A percentile compares a stretch with the other conserved stretches of the same genome.
Evolutionary conservation across 306 rosid species (phyloP).

Genomic region (Trifolium pratense): DNA sequence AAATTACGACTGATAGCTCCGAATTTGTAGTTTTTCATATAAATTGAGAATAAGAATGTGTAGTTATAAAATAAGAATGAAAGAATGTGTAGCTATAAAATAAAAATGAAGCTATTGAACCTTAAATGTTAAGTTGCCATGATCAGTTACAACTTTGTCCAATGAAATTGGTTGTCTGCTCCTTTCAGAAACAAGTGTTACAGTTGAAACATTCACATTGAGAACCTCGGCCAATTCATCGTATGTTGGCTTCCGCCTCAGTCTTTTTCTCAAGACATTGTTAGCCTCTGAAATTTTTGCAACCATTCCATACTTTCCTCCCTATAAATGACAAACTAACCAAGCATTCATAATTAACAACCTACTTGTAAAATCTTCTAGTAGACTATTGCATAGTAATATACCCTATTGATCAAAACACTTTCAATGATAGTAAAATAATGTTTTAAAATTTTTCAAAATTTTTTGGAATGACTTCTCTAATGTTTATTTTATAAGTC

Average conservation of each 20-base stretch:
- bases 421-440: too few species aligned
- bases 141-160: conserved; percentile 41
- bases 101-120: background rate
- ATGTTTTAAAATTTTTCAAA: too few species aligned
- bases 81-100: background rate
- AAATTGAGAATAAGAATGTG: background rate
- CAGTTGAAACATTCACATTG: conserved; percentile 49
- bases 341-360: conserved; percentile 66
- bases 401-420: background rate
- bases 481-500: too few species aligned
- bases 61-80: too few species aligned
- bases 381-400: background rate
- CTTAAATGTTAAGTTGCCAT: conserved; percentile 1
- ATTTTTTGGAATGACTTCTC: too few species aligned
- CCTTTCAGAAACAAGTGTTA: conserved; percentile 60
- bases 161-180: conserved; percentile 65
- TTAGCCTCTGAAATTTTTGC: conserved; percentile 68
- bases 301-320: conserved; percentile 56
- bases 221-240: conserved; percentile 61
- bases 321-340: conserved; percentile 77
- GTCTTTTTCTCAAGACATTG: conserved; percentile 51
- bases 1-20: conserved; percentile 21
- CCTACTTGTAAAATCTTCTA: conserved; percentile 34
- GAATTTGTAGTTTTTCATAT: background rate
- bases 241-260: conserved; percentile 58